Percentiles rank a stretch among this genome's conserved stretches.
phyloP scores from a whole-genome alignment of 2,329 filamentous ascomycete genomes.

The Daldinia sp. region DNA sequence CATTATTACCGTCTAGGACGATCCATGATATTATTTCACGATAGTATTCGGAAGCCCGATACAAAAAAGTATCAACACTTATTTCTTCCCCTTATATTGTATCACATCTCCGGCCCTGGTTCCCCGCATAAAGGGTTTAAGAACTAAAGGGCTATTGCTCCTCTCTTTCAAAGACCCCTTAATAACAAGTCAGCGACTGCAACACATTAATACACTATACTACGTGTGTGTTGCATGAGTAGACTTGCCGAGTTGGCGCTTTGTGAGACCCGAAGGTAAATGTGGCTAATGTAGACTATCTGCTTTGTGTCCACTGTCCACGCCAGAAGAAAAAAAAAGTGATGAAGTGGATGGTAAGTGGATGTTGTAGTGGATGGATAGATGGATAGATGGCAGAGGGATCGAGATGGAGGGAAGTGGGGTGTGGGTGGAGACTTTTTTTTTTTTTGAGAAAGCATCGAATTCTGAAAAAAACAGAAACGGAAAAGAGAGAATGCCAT shows the following conservation, averaged over 20 bases:
- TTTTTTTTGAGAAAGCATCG: slow-evolving; percentile 38
- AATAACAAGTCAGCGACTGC: slow-evolving; percentile 24
- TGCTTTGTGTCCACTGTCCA: slow-evolving; percentile 22
- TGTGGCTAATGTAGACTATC: slow-evolving; percentile 34
- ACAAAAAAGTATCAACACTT: not conserved
- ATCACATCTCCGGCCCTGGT: slow-evolving; percentile 1
- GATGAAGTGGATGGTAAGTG: slow-evolving; percentile 20
- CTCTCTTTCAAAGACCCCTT: slow-evolving; percentile 12
- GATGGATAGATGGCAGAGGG: slow-evolving; percentile 27
- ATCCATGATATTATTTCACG: too few species aligned
- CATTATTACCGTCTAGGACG: not conserved
- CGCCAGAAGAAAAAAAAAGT: slow-evolving; percentile 34
- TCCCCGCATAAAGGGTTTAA: slow-evolving; percentile 5
- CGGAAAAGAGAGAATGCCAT: slow-evolving; percentile 43
- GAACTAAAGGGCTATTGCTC: not conserved
- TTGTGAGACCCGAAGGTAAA: slow-evolving; percentile 26
- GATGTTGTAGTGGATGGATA: not conserved
- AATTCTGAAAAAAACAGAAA: slow-evolving; percentile 44
- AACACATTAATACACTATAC: slow-evolving; percentile 7
- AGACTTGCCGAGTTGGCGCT: slow-evolving; percentile 32
- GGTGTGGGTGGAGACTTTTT: slow-evolving; percentile 21
- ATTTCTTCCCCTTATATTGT: not conserved
- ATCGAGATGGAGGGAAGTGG: slow-evolving; percentile 41
- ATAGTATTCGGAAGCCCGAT: not conserved
- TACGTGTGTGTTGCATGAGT: slow-evolving; percentile 19